phyloP scores from a whole-genome alignment of 2,329 filamentous ascomycete genomes.

The Penicillium sp. region DNA sequence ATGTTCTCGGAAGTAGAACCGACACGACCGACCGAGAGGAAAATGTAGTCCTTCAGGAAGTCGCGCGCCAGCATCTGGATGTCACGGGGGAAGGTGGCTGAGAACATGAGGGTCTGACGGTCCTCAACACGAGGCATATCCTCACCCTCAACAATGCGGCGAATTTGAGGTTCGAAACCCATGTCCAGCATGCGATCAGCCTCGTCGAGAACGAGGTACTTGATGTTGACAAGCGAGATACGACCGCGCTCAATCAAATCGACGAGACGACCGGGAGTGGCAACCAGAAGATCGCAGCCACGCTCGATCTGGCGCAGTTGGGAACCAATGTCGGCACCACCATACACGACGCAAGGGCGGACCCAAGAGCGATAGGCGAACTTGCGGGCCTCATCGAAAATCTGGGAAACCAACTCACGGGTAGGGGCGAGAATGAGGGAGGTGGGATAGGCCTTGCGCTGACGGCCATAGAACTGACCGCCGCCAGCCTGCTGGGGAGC shows the following conservation, averaged over 20 bases:
- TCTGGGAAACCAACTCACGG: constrained; percentile 97
- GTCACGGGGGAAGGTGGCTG: constrained; percentile 96
- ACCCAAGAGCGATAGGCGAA: constrained; percentile 99
- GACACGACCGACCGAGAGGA: constrained; percentile 96
- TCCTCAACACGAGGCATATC: constrained; percentile 82
- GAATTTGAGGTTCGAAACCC: constrained; percentile 99
- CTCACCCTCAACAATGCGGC: constrained; percentile 95
- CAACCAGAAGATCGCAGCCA: constrained; percentile 93
- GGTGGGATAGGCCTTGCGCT: constrained; percentile 96
- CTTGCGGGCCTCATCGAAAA: constrained; percentile 95
- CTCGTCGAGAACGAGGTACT: constrained; percentile 97
- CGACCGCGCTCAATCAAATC: constrained; percentile 97
- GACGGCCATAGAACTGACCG: constrained; percentile 70
- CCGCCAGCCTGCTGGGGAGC: constrained; percentile 58
- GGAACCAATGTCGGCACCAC: constrained; percentile 96
- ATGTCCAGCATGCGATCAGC: constrained; percentile 99
- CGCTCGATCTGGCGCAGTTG: constrained; percentile 98
- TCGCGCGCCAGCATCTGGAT: constrained; percentile 99
- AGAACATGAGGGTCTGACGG: constrained; percentile 99
- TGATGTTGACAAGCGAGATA: constrained; percentile 97
- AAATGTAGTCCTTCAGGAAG: constrained; percentile 98
- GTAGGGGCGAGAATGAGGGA: constrained; percentile 93
- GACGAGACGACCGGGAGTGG: constrained; percentile 93
- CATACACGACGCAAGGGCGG: constrained; percentile 95
- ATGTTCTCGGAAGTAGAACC: constrained; percentile 99